These are phyloP conservation scores for Bretziella fagacearum DNA, from an alignment of 2,329 filamentous ascomycete species.

Conservation along the genomic window DNA sequence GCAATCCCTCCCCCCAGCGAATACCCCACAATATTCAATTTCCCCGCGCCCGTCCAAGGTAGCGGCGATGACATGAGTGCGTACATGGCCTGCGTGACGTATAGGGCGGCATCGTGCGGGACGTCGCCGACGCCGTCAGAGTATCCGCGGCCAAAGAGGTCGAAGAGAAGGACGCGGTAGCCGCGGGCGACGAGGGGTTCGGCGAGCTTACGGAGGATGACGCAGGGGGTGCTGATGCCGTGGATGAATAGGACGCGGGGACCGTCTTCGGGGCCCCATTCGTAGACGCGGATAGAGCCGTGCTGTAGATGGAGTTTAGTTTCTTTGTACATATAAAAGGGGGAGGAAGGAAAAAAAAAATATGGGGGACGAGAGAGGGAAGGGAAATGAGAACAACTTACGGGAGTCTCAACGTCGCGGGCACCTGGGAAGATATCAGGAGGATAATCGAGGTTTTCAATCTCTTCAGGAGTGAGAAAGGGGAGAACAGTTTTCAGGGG, in stretches of 20 bases:
- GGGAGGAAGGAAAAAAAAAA: neutral
- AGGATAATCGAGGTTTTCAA: constrained; percentile 36
- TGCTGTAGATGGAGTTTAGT: constrained; percentile 28
- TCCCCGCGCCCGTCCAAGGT: constrained; percentile 41
- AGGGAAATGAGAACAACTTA: constrained; percentile 22
- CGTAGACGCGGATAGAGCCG: constrained; percentile 61
- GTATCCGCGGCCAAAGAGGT: constrained; percentile 54
- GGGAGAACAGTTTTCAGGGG: constrained; percentile 28
- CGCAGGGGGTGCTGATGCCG: constrained; percentile 68
- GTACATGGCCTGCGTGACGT: constrained; percentile 53
- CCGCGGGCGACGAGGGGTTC: constrained; percentile 48
- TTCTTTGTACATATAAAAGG: neutral
- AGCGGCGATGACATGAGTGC: constrained; percentile 53
- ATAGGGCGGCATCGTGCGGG: constrained; percentile 57
- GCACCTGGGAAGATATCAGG: constrained; percentile 54
- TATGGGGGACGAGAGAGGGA: constrained; percentile 8
- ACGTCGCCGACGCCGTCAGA: constrained; percentile 47
- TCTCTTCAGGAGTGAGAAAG: constrained; percentile 22
- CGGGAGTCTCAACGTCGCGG: constrained; percentile 53
- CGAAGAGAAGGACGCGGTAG: constrained; percentile 67
- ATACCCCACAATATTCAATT: constrained; percentile 58
- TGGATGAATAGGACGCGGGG: constrained; percentile 63
- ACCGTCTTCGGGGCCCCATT: constrained; percentile 61
- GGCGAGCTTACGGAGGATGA: constrained; percentile 52
- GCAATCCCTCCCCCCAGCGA: constrained; percentile 68